phyloP scores from a whole-genome alignment of 2,329 filamentous ascomycete genomes.

The Aureobasidium melanogenum region DNA sequence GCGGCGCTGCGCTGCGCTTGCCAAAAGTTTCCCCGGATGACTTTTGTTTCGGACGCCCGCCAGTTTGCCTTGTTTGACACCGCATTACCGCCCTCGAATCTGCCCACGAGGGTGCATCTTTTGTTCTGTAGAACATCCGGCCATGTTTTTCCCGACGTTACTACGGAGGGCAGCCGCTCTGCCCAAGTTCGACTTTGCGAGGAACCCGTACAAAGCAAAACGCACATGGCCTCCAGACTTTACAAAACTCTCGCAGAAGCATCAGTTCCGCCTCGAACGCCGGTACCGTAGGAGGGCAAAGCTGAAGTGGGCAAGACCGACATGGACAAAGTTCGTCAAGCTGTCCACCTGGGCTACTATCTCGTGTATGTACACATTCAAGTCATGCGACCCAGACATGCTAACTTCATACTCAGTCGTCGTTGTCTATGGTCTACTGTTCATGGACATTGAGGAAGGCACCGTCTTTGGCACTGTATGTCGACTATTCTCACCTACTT shows the following conservation, averaged over 20 bases:
- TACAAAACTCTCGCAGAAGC: constrained; percentile 56
- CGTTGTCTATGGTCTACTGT: constrained; percentile 10
- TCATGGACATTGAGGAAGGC: constrained; percentile 10
- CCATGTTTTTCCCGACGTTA: constrained; percentile 40
- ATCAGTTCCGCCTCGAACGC: constrained; percentile 71
- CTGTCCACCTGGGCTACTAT: constrained; percentile 55
- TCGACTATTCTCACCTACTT: not conserved
- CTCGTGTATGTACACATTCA: constrained; percentile 39
- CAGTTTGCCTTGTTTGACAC: constrained; percentile 5
- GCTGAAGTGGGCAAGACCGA: constrained; percentile 52
- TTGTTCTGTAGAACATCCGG: not conserved
- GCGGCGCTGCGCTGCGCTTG: not conserved
- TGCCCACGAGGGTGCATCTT: constrained; percentile 7
- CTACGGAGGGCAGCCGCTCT: constrained; percentile 28
- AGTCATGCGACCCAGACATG: not conserved
- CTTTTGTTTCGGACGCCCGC: not conserved
- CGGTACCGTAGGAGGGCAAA: constrained; percentile 64
- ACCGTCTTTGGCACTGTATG: constrained; percentile 11
- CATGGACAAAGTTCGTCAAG: constrained; percentile 57
- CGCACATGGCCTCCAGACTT: constrained; percentile 75
- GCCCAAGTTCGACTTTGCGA: constrained; percentile 34
- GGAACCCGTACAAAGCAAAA: constrained; percentile 55
- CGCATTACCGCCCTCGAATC: not conserved
- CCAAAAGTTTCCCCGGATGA: constrained; percentile 10
- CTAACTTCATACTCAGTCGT: constrained; percentile 7